Conservation (phyloP, 441 rosid species). For the Theobroma grandiflorum region DNA sequence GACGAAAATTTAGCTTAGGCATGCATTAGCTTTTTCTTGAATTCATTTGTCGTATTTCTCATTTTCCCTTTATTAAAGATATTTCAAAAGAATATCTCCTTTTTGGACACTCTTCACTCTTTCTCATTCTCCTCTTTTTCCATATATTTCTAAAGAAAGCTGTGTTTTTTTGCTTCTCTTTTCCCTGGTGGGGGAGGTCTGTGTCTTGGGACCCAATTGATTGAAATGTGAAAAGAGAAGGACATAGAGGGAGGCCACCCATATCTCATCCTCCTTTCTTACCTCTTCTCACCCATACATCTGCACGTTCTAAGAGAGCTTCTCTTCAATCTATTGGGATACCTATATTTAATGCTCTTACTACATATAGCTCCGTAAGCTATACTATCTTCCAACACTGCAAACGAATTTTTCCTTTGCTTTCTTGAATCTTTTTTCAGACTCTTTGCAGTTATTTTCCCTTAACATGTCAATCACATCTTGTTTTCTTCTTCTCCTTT, state of each 20-base stretch:
- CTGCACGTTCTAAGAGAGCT: conserved; percentile 56
- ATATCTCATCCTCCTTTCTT: conserved; percentile 47
- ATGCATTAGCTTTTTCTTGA: conserved; percentile 21
- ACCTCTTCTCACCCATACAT: conserved; percentile 55
- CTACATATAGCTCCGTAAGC: conserved; percentile 38
- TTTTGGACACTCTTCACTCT: conserved; percentile 27
- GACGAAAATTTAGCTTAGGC: conserved; percentile 8
- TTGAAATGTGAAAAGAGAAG: conserved; percentile 33
- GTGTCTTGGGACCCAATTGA: conserved; percentile 42
- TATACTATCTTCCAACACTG: not conserved
- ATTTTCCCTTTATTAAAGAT: not conserved
- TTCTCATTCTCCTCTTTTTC: conserved; percentile 1
- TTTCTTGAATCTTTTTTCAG: not conserved
- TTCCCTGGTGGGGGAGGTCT: conserved; percentile 36
- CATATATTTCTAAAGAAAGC: conserved; percentile 23
- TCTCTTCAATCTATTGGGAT: conserved; percentile 32
- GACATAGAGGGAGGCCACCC: conserved; percentile 48
- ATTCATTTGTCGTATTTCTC: conserved; percentile 2
- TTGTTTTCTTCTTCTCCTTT: conserved; percentile 46
- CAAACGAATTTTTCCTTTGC: not conserved
- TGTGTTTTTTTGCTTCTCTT: conserved; percentile 32
- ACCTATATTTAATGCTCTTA: conserved; percentile 60
- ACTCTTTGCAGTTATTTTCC: not conserved
- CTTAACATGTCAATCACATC: conserved; percentile 46
- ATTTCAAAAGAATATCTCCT: conserved; percentile 25